A percentile compares a stretch with the other conserved stretches of the same genome.
These are phyloP conservation scores for Passalora sequoiae DNA, from an alignment of 2,329 filamentous ascomycete species.

Conservation along the genomic window DNA sequence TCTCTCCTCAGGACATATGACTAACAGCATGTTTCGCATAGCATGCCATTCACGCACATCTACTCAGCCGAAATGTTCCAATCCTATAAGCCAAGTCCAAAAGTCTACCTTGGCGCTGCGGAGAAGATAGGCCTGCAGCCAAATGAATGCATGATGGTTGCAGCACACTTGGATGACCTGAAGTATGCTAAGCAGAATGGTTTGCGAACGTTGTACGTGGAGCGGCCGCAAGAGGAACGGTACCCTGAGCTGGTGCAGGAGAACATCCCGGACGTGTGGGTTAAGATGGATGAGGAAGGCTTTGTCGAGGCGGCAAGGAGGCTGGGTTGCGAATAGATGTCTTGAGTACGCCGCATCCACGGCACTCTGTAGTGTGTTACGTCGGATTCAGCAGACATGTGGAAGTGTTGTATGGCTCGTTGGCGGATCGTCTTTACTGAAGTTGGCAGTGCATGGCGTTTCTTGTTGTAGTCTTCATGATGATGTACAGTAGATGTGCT, in stretches of 20 bases:
- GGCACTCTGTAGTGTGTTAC: too few species aligned
- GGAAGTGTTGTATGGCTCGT: too few species aligned
- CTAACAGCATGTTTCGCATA: too few species aligned
- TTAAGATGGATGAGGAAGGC: constrained; percentile 49
- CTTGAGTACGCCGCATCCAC: too few species aligned
- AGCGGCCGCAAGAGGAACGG: constrained; percentile 61
- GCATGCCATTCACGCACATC: constrained; percentile 58
- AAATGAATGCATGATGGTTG: constrained; percentile 67
- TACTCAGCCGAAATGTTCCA: constrained; percentile 65
- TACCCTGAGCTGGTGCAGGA: constrained; percentile 51
- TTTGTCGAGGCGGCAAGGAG: constrained; percentile 42
- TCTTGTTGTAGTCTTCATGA: too few species aligned
- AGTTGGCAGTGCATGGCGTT: too few species aligned
- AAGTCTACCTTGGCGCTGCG: constrained; percentile 65
- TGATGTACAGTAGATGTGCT: too few species aligned
- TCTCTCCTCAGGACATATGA: too few species aligned
- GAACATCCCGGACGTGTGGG: constrained; percentile 63
- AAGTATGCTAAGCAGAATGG: constrained; percentile 60
- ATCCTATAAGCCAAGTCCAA: constrained; percentile 67
- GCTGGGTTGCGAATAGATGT: constrained; percentile 28
- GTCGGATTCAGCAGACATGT: too few species aligned
- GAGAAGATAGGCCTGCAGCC: constrained; percentile 53
- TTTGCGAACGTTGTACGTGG: constrained; percentile 68
- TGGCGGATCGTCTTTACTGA: too few species aligned
- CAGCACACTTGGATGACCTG: constrained; percentile 67